Evolutionary conservation across 139 green algal genomes (phyloP).

Genomic region (Coccomyxa sp.): DNA sequence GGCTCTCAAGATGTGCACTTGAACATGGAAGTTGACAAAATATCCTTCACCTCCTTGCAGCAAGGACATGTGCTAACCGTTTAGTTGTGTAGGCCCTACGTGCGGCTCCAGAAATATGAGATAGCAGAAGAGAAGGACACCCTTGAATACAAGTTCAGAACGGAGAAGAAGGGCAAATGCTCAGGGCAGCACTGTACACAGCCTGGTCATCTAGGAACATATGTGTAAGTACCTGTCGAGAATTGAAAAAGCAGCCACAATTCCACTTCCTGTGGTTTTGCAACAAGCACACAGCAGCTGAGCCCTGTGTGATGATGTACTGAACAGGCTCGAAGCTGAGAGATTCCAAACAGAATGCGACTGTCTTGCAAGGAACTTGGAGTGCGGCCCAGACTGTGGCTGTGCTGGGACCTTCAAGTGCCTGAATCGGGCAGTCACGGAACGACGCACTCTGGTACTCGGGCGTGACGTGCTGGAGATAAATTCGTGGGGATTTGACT

Average conservation of each 20-base stretch:
- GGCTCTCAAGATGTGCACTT: not conserved
- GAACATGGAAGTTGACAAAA: not conserved
- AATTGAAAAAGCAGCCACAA: not conserved
- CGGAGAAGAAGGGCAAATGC: conserved; percentile 46
- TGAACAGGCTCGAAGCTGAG: not conserved
- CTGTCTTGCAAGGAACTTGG: conserved; percentile 52
- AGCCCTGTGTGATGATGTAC: not conserved
- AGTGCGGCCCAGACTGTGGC: conserved; percentile 42
- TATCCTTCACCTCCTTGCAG: not conserved
- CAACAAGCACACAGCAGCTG: not conserved
- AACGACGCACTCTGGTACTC: conserved; percentile 35
- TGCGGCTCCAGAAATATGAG: conserved; percentile 46
- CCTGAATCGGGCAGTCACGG: conserved; percentile 36
- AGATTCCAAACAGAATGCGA: conserved; percentile 38
- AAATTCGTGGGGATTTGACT: conserved; percentile 83
- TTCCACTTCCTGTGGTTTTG: not conserved
- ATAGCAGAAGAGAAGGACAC: conserved; percentile 39
- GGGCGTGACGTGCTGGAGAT: conserved; percentile 63
- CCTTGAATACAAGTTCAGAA: conserved; percentile 59
- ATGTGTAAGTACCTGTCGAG: conserved; percentile 14
- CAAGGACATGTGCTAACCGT: not conserved
- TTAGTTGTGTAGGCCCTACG: conserved; percentile 35
- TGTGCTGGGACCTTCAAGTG: conserved; percentile 29
- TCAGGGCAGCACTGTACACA: conserved; percentile 42
- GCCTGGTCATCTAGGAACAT: conserved; percentile 31